Evolutionary conservation across 768 basidiomycete genomes (phyloP).

Genomic region (Scleroderma bovista): DNA sequence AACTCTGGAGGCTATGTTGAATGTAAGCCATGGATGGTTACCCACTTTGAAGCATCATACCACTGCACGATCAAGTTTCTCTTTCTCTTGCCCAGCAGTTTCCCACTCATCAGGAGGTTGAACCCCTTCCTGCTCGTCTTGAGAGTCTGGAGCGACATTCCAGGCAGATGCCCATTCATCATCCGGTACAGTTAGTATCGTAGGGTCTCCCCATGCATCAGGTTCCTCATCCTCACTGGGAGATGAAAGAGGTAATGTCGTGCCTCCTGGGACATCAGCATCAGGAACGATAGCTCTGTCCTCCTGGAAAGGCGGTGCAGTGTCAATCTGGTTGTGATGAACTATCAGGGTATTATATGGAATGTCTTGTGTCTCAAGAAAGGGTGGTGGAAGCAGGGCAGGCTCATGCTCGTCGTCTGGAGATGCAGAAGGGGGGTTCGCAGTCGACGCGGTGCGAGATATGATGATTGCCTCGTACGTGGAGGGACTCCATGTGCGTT

Average conservation of each 20-base stretch:
- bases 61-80: constrained; percentile 54
- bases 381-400: not conserved
- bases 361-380: not conserved
- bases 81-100: constrained; percentile 49
- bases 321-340: constrained; percentile 1
- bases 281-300: constrained; percentile 4
- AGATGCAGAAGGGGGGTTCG: not conserved
- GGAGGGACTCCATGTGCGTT: constrained; percentile 7
- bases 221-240: constrained; percentile 9
- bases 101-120: constrained; percentile 61
- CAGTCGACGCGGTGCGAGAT: not conserved
- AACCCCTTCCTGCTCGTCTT: constrained; percentile 14
- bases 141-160: constrained; percentile 22
- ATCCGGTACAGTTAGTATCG: not conserved
- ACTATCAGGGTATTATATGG: not conserved
- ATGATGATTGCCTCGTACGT: constrained; percentile 9
- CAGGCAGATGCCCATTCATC: constrained; percentile 40
- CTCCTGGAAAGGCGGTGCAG: constrained; percentile 1
- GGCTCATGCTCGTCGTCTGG: not conserved
- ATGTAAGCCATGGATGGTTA: constrained; percentile 13
- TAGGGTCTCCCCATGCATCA: constrained; percentile 7
- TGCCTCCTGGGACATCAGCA: constrained; percentile 42
- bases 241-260: constrained; percentile 30
- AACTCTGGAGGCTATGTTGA: constrained; percentile 60
- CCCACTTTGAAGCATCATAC: constrained; percentile 38